These are phyloP conservation scores for Aureobasidium sp. DNA, from an alignment of 2,329 filamentous ascomycete genomes.

Conservation along the genomic window DNA sequence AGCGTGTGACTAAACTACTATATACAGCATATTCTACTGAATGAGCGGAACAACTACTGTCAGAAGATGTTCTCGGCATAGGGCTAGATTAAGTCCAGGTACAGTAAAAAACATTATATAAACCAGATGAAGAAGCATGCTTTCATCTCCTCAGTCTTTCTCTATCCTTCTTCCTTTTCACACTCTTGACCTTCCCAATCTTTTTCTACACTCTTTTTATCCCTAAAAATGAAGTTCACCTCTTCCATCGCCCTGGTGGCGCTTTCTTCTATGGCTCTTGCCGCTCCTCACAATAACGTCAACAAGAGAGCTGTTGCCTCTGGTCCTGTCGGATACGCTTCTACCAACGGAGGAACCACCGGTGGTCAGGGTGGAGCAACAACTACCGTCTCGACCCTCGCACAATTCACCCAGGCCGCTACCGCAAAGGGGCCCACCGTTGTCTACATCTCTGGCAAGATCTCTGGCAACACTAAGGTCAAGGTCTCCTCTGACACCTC, in stretches of 20 bases:
- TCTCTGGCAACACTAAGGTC: conserved; percentile 35
- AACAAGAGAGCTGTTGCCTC: background rate
- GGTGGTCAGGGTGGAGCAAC: conserved; percentile 38
- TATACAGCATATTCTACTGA: background rate
- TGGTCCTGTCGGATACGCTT: conserved; percentile 20
- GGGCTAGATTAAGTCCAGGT: background rate
- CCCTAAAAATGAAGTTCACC: conserved; percentile 6
- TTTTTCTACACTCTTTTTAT: background rate
- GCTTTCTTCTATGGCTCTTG: conserved; percentile 17
- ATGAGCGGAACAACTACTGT: background rate
- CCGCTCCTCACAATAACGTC: conserved; percentile 12
- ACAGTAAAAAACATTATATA: background rate
- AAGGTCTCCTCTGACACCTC: conserved; percentile 43
- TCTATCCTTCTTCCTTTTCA: background rate
- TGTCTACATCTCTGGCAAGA: conserved; percentile 38
- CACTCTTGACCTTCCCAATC: background rate
- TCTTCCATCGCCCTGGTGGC: conserved; percentile 20
- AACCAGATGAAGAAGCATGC: background rate
- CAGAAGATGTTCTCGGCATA: background rate
- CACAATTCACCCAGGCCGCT: conserved; percentile 32
- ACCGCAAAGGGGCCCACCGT: conserved; percentile 30
- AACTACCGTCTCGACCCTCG: conserved; percentile 39
- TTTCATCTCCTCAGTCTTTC: background rate
- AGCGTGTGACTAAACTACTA: background rate
- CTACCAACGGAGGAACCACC: conserved; percentile 30